Percentiles rank a stretch among this genome's conserved stretches.
These are phyloP conservation scores for Trichoderma sp. DNA, from an alignment of 2,329 filamentous ascomycete species.

Conservation along the genomic window DNA sequence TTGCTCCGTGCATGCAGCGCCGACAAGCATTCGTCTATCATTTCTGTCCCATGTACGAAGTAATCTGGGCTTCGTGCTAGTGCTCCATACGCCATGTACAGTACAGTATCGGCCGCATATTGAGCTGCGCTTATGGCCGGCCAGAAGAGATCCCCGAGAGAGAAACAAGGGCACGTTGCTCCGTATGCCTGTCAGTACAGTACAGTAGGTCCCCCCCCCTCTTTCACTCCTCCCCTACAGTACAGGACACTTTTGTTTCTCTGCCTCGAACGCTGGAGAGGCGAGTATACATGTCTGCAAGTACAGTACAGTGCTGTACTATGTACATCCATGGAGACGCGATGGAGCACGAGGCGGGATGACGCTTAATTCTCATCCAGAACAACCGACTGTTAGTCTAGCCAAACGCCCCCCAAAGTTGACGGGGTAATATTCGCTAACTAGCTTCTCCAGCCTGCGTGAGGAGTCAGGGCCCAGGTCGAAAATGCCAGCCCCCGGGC, in stretches of 20 bases:
- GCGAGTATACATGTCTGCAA: not conserved
- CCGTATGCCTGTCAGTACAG: not conserved
- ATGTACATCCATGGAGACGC: no score
- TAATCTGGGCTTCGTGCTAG: not conserved
- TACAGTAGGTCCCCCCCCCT: not conserved
- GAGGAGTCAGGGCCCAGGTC: not conserved
- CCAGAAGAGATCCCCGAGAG: not conserved
- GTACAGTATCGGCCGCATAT: constrained; percentile 4
- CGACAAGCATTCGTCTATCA: not conserved
- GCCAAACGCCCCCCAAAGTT: not conserved
- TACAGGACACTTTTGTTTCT: not conserved
- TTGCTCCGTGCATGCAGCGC: constrained; percentile 1
- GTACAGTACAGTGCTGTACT: not conserved
- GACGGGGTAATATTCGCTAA: not conserved
- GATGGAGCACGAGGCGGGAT: not conserved
- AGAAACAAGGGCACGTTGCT: not conserved
- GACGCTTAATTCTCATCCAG: not conserved
- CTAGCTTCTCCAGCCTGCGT: not conserved
- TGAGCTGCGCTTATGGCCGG: constrained; percentile 13
- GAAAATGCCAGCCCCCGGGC: not conserved
- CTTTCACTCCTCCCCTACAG: not conserved
- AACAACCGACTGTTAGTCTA: not conserved
- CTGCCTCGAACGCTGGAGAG: not conserved
- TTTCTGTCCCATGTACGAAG: not conserved
- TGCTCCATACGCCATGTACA: not conserved